Percentiles rank a stretch among this genome's conserved stretches.
Evolutionary conservation across 2,329 filamentous ascomycete genomes (phyloP).

Genomic region (Cadophora gregata): DNA sequence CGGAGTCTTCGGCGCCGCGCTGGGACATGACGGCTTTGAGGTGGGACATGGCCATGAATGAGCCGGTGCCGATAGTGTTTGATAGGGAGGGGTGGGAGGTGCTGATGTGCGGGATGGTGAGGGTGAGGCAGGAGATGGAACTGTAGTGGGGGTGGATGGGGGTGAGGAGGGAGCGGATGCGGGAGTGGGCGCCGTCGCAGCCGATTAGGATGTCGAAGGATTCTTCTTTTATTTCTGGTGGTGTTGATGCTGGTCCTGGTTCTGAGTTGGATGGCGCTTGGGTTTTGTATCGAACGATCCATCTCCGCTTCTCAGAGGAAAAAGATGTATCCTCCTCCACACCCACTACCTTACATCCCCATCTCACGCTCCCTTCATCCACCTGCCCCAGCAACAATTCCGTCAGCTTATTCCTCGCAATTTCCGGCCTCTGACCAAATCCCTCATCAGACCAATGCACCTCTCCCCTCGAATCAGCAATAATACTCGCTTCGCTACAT

Average conservation of each 20-base stretch:
- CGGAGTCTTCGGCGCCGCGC: constrained; percentile 24
- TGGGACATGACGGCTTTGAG: constrained; percentile 27
- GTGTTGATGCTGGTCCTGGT: background rate
- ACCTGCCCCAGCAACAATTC: constrained; percentile 22
- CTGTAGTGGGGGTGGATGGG: constrained; percentile 21
- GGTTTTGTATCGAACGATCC: background rate
- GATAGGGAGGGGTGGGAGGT: constrained; percentile 24
- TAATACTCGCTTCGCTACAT: constrained; percentile 41
- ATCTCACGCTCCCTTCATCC: constrained; percentile 14
- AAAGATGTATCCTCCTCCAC: background rate
- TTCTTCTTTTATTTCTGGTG: too few species aligned
- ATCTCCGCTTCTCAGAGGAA: constrained; percentile 1
- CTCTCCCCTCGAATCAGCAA: constrained; percentile 48
- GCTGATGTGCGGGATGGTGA: constrained; percentile 28
- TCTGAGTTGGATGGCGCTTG: background rate
- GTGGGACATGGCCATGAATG: constrained; percentile 21
- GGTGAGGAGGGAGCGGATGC: constrained; percentile 42
- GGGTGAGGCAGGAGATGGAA: constrained; percentile 26
- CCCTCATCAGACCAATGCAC: constrained; percentile 34
- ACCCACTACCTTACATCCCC: constrained; percentile 24
- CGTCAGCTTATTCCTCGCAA: constrained; percentile 26
- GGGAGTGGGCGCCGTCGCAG: constrained; percentile 53
- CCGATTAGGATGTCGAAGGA: constrained; percentile 48
- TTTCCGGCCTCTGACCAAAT: constrained; percentile 22
- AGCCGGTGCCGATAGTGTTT: constrained; percentile 27